These are phyloP conservation scores for Staphylotrichum tortipilum DNA, from an alignment of 495 filamentous ascomycete species.

Conservation along the genomic window DNA sequence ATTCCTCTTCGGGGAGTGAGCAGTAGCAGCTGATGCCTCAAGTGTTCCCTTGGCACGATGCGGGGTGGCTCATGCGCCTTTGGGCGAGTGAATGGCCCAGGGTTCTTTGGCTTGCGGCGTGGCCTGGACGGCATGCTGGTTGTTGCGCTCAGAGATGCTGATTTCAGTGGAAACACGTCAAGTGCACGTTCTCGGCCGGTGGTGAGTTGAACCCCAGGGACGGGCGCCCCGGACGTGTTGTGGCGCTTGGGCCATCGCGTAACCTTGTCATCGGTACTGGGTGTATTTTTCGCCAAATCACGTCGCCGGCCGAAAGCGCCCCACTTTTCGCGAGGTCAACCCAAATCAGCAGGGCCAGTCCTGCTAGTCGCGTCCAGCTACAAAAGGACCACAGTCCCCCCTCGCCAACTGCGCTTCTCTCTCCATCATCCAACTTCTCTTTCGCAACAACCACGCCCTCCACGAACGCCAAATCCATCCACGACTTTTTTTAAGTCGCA, in stretches of 20 bases:
- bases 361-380: constrained; percentile 40
- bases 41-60: no score
- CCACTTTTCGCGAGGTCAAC: constrained; percentile 21
- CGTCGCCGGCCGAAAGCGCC: constrained; percentile 7
- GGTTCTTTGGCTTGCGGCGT: not conserved
- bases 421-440: constrained; percentile 38
- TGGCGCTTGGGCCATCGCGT: constrained; percentile 30
- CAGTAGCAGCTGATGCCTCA: not conserved
- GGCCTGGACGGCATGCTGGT: not conserved
- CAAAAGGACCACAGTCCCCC: constrained; percentile 42
- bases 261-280: constrained; percentile 13
- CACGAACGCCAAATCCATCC: constrained; percentile 20
- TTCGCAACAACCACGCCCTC: constrained; percentile 28
- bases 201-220: no score
- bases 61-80: not conserved
- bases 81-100: not conserved
- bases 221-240: constrained; percentile 27
- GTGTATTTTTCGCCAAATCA: constrained; percentile 32
- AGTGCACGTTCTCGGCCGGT: no score
- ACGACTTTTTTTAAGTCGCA: constrained; percentile 30
- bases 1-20: no score
- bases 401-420: constrained; percentile 36
- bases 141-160: not conserved
- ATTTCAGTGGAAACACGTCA: no score
- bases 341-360: constrained; percentile 31